These are phyloP conservation scores for Tetrahymena malaccensis DNA, from an alignment of 73 alveolate species.

Conservation along the genomic window DNA sequence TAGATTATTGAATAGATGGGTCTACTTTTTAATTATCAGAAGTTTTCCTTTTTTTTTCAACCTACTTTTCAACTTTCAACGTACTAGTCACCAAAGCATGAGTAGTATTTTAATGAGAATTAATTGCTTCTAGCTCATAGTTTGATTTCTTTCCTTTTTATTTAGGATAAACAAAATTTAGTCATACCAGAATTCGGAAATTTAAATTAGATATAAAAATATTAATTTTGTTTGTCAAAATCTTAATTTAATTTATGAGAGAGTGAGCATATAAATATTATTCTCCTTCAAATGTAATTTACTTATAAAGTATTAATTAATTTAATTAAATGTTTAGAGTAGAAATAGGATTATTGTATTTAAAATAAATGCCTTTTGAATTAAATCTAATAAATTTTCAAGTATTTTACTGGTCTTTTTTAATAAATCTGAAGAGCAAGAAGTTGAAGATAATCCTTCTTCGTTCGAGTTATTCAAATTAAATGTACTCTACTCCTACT, in stretches of 20 bases:
- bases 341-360: background rate
- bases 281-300: background rate
- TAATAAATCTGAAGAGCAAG: background rate
- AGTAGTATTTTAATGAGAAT: background rate
- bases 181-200: background rate
- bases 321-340: background rate
- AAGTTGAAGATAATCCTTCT: background rate
- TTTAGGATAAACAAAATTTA: background rate
- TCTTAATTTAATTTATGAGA: background rate
- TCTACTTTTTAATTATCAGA: background rate
- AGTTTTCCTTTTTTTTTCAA: background rate
- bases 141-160: background rate
- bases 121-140: background rate
- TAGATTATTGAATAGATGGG: background rate
- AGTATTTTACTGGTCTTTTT: background rate
- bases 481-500: background rate
- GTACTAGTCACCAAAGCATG: background rate
- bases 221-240: background rate
- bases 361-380: too few species aligned
- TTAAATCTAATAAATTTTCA: too few species aligned
- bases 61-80: background rate
- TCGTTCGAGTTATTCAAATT: background rate
- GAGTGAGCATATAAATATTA: too few species aligned
- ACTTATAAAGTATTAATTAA: too few species aligned
- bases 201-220: background rate